phyloP scores from a whole-genome alignment of 768 basidiomycete species.

The Tulasnella sp. region DNA sequence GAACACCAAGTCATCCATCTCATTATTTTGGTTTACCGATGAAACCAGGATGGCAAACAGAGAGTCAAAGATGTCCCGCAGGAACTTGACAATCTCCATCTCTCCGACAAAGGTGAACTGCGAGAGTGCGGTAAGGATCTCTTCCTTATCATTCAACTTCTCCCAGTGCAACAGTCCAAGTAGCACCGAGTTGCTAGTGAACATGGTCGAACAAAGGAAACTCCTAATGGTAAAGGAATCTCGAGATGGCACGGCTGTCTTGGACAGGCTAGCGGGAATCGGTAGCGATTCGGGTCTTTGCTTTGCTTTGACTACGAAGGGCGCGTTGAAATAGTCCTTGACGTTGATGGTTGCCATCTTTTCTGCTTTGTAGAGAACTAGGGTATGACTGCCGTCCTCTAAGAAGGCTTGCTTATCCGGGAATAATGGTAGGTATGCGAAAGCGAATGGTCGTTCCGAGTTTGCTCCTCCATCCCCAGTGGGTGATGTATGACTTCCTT shows the following conservation, averaged over 20 bases:
- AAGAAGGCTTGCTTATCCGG: conserved; percentile 63
- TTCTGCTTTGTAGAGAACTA: conserved; percentile 77
- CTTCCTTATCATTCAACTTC: conserved; percentile 42
- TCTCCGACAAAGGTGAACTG: conserved; percentile 89
- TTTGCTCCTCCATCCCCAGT: not conserved
- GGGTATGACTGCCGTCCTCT: conserved; percentile 76
- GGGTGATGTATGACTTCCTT: not conserved
- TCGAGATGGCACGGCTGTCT: conserved; percentile 51
- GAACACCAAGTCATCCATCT: conserved; percentile 79
- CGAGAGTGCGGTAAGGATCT: conserved; percentile 56
- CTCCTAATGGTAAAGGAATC: conserved; percentile 75
- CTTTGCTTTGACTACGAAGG: conserved; percentile 44
- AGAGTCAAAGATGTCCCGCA: conserved; percentile 82
- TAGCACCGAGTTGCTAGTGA: conserved; percentile 80
- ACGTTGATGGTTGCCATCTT: conserved; percentile 42
- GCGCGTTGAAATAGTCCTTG: conserved; percentile 57
- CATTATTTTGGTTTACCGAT: conserved; percentile 52
- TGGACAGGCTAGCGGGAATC: conserved; percentile 47
- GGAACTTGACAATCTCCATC: conserved; percentile 87
- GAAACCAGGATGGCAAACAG: conserved; percentile 83
- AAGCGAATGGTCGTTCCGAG: conserved; percentile 73
- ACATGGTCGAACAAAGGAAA: conserved; percentile 82
- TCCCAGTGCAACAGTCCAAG: conserved; percentile 76
- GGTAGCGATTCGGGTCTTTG: conserved; percentile 47
- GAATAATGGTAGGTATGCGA: conserved; percentile 82